Evolutionary conservation across 2,329 filamentous ascomycete genomes (phyloP).

Genomic region (Monilinia polystroma): DNA sequence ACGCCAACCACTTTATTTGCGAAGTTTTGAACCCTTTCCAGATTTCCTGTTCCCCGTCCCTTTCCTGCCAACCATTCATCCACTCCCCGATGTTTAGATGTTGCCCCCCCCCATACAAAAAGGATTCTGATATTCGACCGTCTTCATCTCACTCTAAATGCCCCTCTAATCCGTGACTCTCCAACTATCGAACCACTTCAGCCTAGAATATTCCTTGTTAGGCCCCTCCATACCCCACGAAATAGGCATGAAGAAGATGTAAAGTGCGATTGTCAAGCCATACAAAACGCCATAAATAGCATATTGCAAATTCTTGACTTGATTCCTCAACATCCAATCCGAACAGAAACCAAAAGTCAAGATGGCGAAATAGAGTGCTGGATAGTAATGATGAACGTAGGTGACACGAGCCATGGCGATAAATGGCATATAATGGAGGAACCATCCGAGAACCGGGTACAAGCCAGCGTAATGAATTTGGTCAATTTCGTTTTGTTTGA

Average conservation of each 20-base stretch:
- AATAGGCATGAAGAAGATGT: conserved; percentile 87
- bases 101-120: background rate
- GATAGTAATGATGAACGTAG: conserved; percentile 99
- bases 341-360: conserved; percentile 82
- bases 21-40: background rate
- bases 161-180: conserved; percentile 42
- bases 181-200: conserved; percentile 94
- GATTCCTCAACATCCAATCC: conserved; percentile 75
- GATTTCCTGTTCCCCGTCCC: background rate
- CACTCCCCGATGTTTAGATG: background rate
- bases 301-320: conserved; percentile 63
- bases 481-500: conserved; percentile 77
- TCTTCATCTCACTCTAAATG: background rate
- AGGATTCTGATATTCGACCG: background rate
- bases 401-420: conserved; percentile 98
- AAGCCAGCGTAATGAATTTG: conserved; percentile 92
- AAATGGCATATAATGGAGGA: conserved; percentile 94
- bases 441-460: conserved; percentile 91
- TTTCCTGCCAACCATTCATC: background rate
- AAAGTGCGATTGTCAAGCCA: conserved; percentile 71
- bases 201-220: conserved; percentile 80
- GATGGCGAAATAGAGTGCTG: conserved; percentile 96
- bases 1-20: background rate
- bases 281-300: conserved; percentile 75
- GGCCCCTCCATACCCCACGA: conserved; percentile 93